Percentiles rank a stretch among this genome's conserved stretches.
phyloP scores from a whole-genome alignment of 805 yeast genomes.

The Saturnispora galanensis region DNA sequence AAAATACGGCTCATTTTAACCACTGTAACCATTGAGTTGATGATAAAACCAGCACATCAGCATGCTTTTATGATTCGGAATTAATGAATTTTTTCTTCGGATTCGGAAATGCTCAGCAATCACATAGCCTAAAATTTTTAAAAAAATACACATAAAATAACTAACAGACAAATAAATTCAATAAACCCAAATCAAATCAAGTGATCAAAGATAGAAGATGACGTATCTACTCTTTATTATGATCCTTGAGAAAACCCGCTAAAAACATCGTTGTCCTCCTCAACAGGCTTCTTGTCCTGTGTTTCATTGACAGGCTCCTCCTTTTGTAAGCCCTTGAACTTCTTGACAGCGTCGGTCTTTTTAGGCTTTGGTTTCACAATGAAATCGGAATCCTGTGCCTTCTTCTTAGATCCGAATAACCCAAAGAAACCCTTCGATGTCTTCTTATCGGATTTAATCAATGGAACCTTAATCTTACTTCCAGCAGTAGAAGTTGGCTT shows the following conservation, averaged over 20 bases:
- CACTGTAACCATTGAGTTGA: no score
- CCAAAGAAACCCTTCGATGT: constrained; percentile 9
- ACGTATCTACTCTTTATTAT: constrained; percentile 6
- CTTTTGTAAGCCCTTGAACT: constrained; percentile 12
- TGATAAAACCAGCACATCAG: no score
- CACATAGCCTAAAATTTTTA: no score
- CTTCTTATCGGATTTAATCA: constrained; percentile 7
- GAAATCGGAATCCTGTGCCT: neutral
- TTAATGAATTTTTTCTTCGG: no score
- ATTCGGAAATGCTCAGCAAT: no score
- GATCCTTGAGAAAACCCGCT: constrained; percentile 41
- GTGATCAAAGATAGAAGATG: neutral
- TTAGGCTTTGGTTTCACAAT: constrained; percentile 1
- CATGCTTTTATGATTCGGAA: no score
- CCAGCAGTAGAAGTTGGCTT: constrained; percentile 8
- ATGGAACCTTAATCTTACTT: constrained; percentile 9
- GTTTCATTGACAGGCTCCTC: constrained; percentile 11
- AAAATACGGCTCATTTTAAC: no score
- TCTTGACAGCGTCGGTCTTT: constrained; percentile 8
- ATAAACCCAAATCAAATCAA: neutral
- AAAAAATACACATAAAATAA: no score
- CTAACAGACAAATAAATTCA: neutral
- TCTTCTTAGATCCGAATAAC: constrained; percentile 5
- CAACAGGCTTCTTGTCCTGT: constrained; percentile 5
- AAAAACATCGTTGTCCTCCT: constrained; percentile 25